These are phyloP conservation scores for Pichia sp. DNA, from an alignment of 1,139 yeast species.

Conservation along the genomic window DNA sequence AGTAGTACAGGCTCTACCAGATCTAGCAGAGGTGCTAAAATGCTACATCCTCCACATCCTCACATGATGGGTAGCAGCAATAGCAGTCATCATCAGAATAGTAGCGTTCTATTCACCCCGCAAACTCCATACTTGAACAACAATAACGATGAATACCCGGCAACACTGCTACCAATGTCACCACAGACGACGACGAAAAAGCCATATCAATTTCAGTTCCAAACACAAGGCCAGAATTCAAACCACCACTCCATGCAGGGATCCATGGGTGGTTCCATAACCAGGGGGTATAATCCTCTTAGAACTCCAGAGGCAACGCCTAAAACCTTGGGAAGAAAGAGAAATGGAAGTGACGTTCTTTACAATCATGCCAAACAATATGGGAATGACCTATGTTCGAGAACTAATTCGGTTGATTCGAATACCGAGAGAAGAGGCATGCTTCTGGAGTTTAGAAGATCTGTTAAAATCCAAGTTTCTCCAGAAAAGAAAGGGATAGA, in stretches of 20 bases:
- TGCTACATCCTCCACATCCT: too few relatives aligned
- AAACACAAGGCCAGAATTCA: too few relatives aligned
- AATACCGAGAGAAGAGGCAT: neutral
- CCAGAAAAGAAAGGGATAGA: slow-evolving; percentile 14
- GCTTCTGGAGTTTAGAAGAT: slow-evolving; percentile 10
- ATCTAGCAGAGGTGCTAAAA: too few relatives aligned
- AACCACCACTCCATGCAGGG: too few relatives aligned
- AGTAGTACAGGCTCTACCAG: too few relatives aligned
- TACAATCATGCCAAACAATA: too few relatives aligned
- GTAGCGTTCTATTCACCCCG: slow-evolving; percentile 18
- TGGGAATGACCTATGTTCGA: too few relatives aligned
- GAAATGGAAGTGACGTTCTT: too few relatives aligned
- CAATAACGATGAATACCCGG: slow-evolving; percentile 7
- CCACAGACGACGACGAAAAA: slow-evolving; percentile 9
- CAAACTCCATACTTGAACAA: slow-evolving; percentile 19
- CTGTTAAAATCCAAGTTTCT: slow-evolving; percentile 7
- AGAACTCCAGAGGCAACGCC: slow-evolving; percentile 27
- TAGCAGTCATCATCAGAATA: neutral
- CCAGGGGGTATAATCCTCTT: too few relatives aligned
- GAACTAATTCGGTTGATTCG: neutral
- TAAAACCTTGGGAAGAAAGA: slow-evolving; percentile 8
- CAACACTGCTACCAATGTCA: slow-evolving; percentile 7
- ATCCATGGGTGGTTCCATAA: too few relatives aligned
- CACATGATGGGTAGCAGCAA: neutral
- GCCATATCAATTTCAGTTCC: too few relatives aligned